A percentile compares a stretch with the other conserved stretches of the same genome.
Conservation (phyloP, 768 basidiomycete species). For the Daedaleopsis nitida region DNA sequence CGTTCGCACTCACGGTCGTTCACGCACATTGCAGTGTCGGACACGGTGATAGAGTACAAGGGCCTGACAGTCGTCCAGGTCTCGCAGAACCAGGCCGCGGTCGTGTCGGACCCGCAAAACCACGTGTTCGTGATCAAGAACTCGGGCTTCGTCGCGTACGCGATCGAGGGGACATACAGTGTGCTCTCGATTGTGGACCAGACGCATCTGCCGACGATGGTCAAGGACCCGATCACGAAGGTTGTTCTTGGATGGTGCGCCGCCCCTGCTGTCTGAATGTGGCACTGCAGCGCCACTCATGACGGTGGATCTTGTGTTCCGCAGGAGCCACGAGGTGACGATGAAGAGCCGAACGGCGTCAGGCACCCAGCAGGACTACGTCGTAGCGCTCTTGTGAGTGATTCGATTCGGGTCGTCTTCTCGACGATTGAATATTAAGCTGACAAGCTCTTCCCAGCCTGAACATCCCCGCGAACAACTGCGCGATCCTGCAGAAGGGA, state of each 20-base stretch:
- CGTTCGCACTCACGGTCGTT: not conserved
- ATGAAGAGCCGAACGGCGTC: constrained; percentile 63
- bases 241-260: constrained; percentile 58
- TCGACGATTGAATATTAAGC: not conserved
- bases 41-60: constrained; percentile 78
- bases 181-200: constrained; percentile 85
- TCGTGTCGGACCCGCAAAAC: constrained; percentile 75
- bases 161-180: constrained; percentile 70
- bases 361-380: constrained; percentile 57
- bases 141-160: constrained; percentile 76
- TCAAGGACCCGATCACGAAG: constrained; percentile 65
- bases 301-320: constrained; percentile 1
- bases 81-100: constrained; percentile 80
- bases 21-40: constrained; percentile 55
- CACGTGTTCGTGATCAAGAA: constrained; percentile 82
- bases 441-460: constrained; percentile 44
- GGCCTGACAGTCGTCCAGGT: constrained; percentile 87
- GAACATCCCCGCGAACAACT: constrained; percentile 85
- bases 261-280: constrained; percentile 5
- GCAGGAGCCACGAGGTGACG: constrained; percentile 70
- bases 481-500: constrained; percentile 80
- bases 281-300: not conserved
- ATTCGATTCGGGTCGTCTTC: constrained; percentile 4
- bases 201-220: constrained; percentile 64
- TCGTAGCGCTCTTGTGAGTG: constrained; percentile 78